Evolutionary conservation across 179 eudicot species (phyloP), one percentile per base, ranked within the genome.

Genomic region (Beta lomatogona): DNA sequence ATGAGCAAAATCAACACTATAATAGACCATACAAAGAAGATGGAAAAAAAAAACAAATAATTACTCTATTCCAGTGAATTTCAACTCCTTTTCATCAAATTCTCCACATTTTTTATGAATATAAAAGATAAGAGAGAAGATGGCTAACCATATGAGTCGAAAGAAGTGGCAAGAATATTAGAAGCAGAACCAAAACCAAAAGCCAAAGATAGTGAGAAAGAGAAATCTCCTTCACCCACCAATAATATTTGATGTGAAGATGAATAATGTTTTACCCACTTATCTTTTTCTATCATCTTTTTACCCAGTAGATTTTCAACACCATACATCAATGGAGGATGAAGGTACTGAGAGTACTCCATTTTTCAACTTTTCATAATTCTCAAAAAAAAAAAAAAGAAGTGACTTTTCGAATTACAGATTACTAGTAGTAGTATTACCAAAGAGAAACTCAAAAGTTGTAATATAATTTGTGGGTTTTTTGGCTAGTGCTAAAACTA

Each of bases 181-280:
- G 25, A 21, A 55, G 79, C 83, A 81, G 67, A 66, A 41, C 74
- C 79, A 53, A 81, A 81, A 66, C 14, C 79, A n/a, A 66, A 0
- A 54, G 83, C 83, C 79, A 81, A 75, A 57, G 79, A 74, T 1
- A 75, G 58, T 9, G 83, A 74, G 64, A 81, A 81, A 2, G 83
- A 75, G 73, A 81, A 81, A 69, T 81, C 79, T 21, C 83, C 83
- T 36, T 81, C 83, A 75, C 79, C 83, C 15, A 81, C 83, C 7
- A 81, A 28, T 77, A 81, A 64, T 64, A 81, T 81, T 52, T 45
- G 10, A 66, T 81, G 79, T 44, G 8, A 19, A 9, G 79, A 81
- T 65, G 83, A 81, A 50, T 81, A 81, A 21, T 81, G 83, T 50
- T 74, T 81, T 16, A 75, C 66, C 79, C 83, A 74, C n/a, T 45